Evolutionary conservation across 441 rosid genomes (phyloP), one percentile per base, ranked within the genome.

Genomic region (Breynia disticha): DNA sequence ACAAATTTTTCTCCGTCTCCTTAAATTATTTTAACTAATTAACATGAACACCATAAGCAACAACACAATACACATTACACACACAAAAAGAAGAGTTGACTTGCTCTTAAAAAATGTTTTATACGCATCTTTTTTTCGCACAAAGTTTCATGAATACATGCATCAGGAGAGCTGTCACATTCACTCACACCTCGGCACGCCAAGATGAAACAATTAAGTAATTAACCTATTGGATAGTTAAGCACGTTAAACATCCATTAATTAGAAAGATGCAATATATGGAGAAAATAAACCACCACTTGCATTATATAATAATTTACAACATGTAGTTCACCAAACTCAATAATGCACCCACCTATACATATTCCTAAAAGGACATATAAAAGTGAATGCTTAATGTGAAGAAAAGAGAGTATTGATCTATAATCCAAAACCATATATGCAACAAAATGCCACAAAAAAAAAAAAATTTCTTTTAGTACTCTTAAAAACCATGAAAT

Each of bases 41-140:
- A 54, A 61, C 38, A 19, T 11, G 44, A 17, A 55, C 37, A 28
- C 49, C 24, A 17, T 19, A 39, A 28, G 48, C 47, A 7, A 52
- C 37, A 48, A 17, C 51, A 19, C 54, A 62, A 16, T 65, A 51
- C 37, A 48, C 32, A 56, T n/a, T n/a, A n/a, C n/a, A n/a, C n/a
- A n/a, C n/a, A n/a, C n/a, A n/a, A n/a, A 55, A 57, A 19, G 50
- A 19, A 32, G 19, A 47, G 57, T 62, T 66, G 73, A 68, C 66
- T 53, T 55, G 47, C 46, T 57, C 11, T 56, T 61, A 70, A 45
- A 65, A 46, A 64, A 62, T 52, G 39, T 46, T 43, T 59, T 61
- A 67, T n/a, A 52, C 74, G 8, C 8, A 28, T 4, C 1, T 28
- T 9, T 28, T 5, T 28, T 28, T 28, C 8, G 35, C 8, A 9